phyloP scores from a whole-genome alignment of 2,329 filamentous ascomycete species.

The Orbilia blumenaviensis region DNA sequence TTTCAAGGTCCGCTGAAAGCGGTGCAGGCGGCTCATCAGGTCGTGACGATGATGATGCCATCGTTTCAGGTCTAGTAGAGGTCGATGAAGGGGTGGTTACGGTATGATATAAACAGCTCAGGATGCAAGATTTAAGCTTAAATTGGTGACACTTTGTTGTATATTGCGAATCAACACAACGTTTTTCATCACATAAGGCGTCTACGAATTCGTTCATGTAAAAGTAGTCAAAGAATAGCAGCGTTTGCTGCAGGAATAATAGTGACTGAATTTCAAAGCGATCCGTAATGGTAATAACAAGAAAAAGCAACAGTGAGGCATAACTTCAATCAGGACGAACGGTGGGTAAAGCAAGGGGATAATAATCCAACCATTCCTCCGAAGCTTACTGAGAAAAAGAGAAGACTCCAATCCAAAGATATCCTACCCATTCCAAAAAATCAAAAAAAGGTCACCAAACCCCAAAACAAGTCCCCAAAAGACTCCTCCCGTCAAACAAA shows the following conservation, averaged over 20 bases:
- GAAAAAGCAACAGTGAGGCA: not conserved
- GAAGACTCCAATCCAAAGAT: constrained; percentile 32
- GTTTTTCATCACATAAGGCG: not conserved
- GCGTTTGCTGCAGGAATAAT: not conserved
- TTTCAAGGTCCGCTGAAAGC: constrained; percentile 21
- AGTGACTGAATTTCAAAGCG: constrained; percentile 10
- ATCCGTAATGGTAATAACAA: constrained; percentile 6
- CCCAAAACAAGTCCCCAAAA: constrained; percentile 1
- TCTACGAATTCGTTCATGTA: not conserved
- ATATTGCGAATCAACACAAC: constrained; percentile 25
- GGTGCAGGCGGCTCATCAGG: not conserved
- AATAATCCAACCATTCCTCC: constrained; percentile 28
- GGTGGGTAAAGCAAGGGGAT: not conserved
- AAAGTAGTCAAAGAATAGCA: too few relatives aligned
- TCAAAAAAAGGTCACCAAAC: constrained; percentile 15
- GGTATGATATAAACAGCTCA: not conserved
- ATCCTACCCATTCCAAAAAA: constrained; percentile 14
- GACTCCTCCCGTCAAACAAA: constrained; percentile 8
- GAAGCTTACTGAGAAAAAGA: not conserved
- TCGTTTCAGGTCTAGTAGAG: not conserved
- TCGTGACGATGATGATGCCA: constrained; percentile 2
- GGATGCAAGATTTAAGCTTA: constrained; percentile 22
- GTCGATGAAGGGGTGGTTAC: not conserved
- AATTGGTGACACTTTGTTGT: constrained; percentile 18
- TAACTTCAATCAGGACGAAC: not conserved